These are phyloP conservation scores for Neurospora sp. DNA, from an alignment of 2,329 filamentous ascomycete genomes.

Conservation along the genomic window DNA sequence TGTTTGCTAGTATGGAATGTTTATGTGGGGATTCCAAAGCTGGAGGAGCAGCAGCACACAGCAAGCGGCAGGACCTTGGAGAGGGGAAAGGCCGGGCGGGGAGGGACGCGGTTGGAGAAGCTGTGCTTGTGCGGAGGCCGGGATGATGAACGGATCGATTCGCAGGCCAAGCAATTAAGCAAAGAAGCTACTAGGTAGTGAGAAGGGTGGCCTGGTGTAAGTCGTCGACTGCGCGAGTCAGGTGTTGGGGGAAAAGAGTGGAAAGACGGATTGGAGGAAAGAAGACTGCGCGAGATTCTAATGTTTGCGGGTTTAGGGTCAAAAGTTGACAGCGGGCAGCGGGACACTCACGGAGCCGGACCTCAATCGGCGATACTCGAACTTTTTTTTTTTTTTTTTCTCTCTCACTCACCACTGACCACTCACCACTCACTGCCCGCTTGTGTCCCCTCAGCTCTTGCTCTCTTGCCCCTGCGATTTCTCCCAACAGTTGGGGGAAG, in stretches of 20 bases:
- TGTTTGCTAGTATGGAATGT: not conserved
- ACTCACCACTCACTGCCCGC: not conserved
- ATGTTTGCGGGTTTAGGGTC: not conserved
- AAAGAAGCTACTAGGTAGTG: too few relatives aligned
- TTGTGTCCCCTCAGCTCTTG: not conserved
- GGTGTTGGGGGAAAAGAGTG: constrained; percentile 7
- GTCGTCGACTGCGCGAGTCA: not conserved
- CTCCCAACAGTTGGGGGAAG: not conserved
- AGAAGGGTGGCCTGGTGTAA: not conserved
- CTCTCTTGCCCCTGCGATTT: not conserved
- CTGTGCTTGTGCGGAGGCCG: not conserved
- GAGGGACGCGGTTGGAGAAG: not conserved
- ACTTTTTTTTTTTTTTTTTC: not conserved
- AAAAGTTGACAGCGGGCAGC: not conserved
- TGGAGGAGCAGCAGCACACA: not conserved
- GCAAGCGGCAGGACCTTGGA: not conserved
- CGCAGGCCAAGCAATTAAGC: not conserved
- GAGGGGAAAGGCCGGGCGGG: not conserved
- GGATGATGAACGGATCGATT: not conserved
- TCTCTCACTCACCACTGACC: not conserved
- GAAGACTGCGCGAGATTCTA: not conserved
- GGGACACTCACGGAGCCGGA: not conserved
- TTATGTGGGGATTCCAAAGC: not conserved
- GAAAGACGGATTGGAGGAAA: not conserved
- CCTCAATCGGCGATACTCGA: not conserved